Evolutionary conservation across 331 rosid genomes (phyloP).

Genomic region (Cucumis variabilis): DNA sequence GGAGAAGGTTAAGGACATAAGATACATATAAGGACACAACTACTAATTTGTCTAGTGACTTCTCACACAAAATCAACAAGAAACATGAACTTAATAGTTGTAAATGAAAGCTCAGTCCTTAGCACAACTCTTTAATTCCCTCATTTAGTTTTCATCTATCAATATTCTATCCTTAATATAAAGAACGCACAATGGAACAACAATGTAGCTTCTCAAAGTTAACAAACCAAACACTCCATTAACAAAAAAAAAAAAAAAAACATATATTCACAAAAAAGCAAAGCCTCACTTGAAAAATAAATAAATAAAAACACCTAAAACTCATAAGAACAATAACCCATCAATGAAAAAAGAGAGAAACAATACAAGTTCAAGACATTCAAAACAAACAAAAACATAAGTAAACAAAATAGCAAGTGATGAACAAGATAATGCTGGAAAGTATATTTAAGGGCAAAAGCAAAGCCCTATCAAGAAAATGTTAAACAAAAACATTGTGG

Average conservation of each 20-base stretch:
- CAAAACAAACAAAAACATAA: slow-evolving; percentile 23
- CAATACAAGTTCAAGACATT: slow-evolving; percentile 32
- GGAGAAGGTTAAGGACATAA: too few relatives aligned
- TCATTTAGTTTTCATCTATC: not conserved
- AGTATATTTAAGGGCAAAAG: slow-evolving; percentile 55
- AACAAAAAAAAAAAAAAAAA: not conserved
- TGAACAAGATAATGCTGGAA: slow-evolving; percentile 8
- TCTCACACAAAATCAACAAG: too few relatives aligned
- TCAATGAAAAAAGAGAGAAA: not conserved
- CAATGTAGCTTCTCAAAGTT: too few relatives aligned
- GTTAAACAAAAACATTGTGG: too few relatives aligned
- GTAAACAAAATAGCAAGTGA: not conserved
- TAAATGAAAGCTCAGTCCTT: too few relatives aligned
- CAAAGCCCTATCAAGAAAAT: too few relatives aligned
- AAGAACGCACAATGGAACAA: not conserved
- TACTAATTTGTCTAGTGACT: too few relatives aligned
- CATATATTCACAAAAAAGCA: not conserved
- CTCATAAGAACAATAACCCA: not conserved
- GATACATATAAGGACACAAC: too few relatives aligned
- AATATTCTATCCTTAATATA: not conserved
- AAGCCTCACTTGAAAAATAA: not conserved
- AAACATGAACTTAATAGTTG: too few relatives aligned
- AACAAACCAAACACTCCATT: too few relatives aligned
- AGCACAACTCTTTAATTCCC: not conserved
- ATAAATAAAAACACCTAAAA: not conserved